Conservation (phyloP, 1,139 yeast genomes). For the Kodamaea plutei region DNA sequence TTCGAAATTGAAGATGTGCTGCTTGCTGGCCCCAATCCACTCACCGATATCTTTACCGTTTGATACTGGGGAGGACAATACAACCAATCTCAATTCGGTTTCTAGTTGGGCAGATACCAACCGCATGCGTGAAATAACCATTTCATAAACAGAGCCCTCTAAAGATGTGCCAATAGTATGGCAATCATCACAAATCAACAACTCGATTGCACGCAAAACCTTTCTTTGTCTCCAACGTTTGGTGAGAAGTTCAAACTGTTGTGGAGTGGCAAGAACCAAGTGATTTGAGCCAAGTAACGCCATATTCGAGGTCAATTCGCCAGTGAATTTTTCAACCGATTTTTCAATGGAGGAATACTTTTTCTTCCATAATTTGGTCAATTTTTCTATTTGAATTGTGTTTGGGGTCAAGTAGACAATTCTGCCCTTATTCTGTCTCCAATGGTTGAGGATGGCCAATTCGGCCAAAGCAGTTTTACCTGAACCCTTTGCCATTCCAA, state of each 20-base stretch:
- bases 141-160: conserved; percentile 65
- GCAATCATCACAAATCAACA: conserved; percentile 72
- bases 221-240: conserved; percentile 80
- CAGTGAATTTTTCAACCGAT: conserved; percentile 53
- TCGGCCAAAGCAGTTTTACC: conserved; percentile 76
- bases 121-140: conserved; percentile 63
- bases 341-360: conserved; percentile 45
- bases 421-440: conserved; percentile 57
- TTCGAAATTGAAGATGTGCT: conserved; percentile 63
- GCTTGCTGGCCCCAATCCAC: conserved; percentile 73
- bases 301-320: conserved; percentile 56
- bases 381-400: conserved; percentile 49
- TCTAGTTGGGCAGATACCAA: conserved; percentile 65
- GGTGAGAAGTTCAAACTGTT: conserved; percentile 66
- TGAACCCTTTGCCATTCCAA: conserved; percentile 72
- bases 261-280: conserved; percentile 74
- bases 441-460: conserved; percentile 65
- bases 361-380: conserved; percentile 48
- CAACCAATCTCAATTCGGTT: conserved; percentile 54
- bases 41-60: conserved; percentile 77
- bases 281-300: conserved; percentile 54
- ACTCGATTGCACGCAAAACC: conserved; percentile 62
- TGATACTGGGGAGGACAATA: conserved; percentile 63
- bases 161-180: conserved; percentile 61
- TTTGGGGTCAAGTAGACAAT: conserved; percentile 65